A percentile compares a stretch with the other conserved stretches of the same genome.
phyloP scores from a whole-genome alignment of 345 rosid genomes.

The Eucalyptus caleyi region DNA sequence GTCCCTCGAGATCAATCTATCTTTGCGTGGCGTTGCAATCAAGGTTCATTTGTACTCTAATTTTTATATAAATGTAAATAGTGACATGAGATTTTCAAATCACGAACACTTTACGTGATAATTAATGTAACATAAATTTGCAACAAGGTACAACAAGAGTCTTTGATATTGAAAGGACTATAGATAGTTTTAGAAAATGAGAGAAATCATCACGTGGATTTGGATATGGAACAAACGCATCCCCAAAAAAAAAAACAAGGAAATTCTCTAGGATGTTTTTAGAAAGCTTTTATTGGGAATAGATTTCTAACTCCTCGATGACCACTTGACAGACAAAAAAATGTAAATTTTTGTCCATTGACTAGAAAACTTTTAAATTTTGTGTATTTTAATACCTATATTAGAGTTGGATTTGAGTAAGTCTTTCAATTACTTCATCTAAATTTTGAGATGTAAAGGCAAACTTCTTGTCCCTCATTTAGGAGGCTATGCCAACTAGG shows the following conservation, averaged over 20 bases:
- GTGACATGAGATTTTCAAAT: neutral
- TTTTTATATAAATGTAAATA: neutral
- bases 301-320: neutral
- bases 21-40: neutral
- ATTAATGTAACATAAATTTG: neutral
- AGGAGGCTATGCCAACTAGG: too few species aligned
- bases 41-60: neutral
- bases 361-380: neutral
- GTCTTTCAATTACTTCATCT: too few species aligned
- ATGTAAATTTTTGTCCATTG: neutral
- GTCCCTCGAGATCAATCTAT: neutral
- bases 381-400: neutral
- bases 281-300: neutral
- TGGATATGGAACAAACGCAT: neutral
- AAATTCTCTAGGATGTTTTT: neutral
- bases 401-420: too few species aligned
- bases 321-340: neutral
- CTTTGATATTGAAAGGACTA: neutral
- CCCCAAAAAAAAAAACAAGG: rapidly evolving
- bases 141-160: neutral
- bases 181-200: neutral
- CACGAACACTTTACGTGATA: too few species aligned
- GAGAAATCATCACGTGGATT: neutral
- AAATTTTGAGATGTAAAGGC: too few species aligned
- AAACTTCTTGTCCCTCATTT: too few species aligned